Percentiles rank a stretch among this genome's conserved stretches.
Evolutionary conservation across 768 basidiomycete species (phyloP).

Genomic region (Dacryopinax primogenitus): DNA sequence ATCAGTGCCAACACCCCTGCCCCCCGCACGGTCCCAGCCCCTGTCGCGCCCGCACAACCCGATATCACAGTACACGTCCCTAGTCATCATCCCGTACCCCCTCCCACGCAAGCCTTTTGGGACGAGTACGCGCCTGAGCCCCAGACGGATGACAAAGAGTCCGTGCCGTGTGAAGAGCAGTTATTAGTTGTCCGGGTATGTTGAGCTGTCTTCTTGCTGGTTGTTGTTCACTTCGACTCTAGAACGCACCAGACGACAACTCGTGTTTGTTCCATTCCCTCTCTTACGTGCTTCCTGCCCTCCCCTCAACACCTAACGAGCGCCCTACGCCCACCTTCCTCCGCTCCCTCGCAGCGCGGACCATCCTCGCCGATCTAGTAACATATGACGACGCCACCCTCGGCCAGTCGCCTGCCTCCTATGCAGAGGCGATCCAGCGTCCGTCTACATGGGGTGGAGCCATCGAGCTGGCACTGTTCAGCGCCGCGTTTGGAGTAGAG

Average conservation of each 20-base stretch:
- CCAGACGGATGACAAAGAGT: constrained; percentile 37
- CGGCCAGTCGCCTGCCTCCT: constrained; percentile 56
- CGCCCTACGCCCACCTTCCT: background rate
- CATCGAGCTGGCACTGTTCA: constrained; percentile 70
- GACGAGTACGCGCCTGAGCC: background rate
- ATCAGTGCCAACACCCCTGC: constrained; percentile 14
- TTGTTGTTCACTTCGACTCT: constrained; percentile 11
- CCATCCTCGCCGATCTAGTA: constrained; percentile 55
- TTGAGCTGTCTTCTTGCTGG: constrained; percentile 10
- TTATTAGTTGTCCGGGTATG: constrained; percentile 61
- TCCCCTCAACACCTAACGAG: background rate
- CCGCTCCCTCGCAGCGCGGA: background rate
- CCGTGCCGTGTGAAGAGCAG: constrained; percentile 49
- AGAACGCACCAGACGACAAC: constrained; percentile 95
- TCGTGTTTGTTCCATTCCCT: constrained; percentile 80
- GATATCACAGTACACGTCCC: too few species aligned
- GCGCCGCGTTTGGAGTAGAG: constrained; percentile 68
- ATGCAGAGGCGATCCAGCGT: constrained; percentile 68
- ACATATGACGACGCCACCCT: constrained; percentile 78
- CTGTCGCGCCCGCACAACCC: constrained; percentile 13
- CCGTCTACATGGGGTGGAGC: constrained; percentile 88
- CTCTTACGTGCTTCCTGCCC: background rate
- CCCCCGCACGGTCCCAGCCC: constrained; percentile 7
- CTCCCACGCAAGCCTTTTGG: too few species aligned
- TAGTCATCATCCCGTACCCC: too few species aligned